These are phyloP conservation scores for Zea mays DNA, from an alignment of 176 grass and related monocot species.

Conservation along the genomic window Zm-B73-REFERENCE-NAM-5.0 NC_050104.1:72301001-72301500, in stretches of 20 bases:
- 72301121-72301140: constrained; percentile 48
- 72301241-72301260: not conserved
- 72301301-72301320: constrained; percentile 54
- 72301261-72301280: not conserved
- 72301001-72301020: constrained; percentile 67
- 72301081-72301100: constrained; percentile 61
- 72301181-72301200: not conserved
- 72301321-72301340: constrained; percentile 64
- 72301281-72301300: constrained; percentile 21
- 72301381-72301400: constrained; percentile 28
- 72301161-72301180: constrained; percentile 8
- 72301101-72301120: constrained; percentile 39
- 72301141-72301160: constrained; percentile 48
- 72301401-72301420: constrained; percentile 35
- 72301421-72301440: constrained; percentile 46
- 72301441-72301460: constrained; percentile 67
- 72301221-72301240: not conserved
- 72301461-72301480: constrained; percentile 76
- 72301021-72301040: constrained; percentile 57
- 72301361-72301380: constrained; percentile 51
- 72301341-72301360: constrained; percentile 44
- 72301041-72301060: constrained; percentile 64
- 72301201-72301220: not conserved
- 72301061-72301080: constrained; percentile 55
- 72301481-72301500: constrained; percentile 43